Base-by-base conservation (phyloP, 2,329 filamentous ascomycete species). In the Neoarthrinium moseri region DNA sequence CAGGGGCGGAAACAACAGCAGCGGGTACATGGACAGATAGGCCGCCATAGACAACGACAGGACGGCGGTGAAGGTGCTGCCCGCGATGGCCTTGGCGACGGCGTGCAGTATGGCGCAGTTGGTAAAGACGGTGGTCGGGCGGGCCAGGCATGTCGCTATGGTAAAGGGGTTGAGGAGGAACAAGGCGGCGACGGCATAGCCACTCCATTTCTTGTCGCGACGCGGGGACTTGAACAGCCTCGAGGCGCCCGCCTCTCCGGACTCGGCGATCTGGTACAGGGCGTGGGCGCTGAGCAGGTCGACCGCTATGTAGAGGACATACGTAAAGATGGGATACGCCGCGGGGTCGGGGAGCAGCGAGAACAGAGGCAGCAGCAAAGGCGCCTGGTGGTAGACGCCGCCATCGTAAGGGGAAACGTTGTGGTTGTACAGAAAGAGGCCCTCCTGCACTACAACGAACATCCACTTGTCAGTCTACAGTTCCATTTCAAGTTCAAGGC, bases 351-450 rank as follows among this genome's bases (percentile, higher is more conserved):
- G 92, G 35, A 99, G 79, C 35, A 96, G 78, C 27, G 90, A 89
- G 75, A 97, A 96, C 54, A 97, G 78, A 36, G 92, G 90, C 48
- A 99, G 82, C 32, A 99, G 80, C 46, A 99, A 77, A 38, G 94
- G 94, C 33, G 91, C 90, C 76, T 96, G 78, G 69, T 83, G 78
- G 65, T 80, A 85, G 62, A 85, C 89, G 58, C 94, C 94, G 53
- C 94, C 94, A 66, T 99, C 91, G 71, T 97, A 99, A 1, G 94
- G 94, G 49, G 91, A 96, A 47, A 97, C 89, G 72, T 96, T 95
- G 67, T 95, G 89, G 53, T 89, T 91, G 67, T 97, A 97, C 18
- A 99, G 82, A 61, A 96, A 99, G 47, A 99, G 74, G 17, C 94
- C 94, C 71, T 99, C 94, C 76, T 97, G 92, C 45, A 97, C 90